Evolutionary conservation across 75 land plant genomes (phyloP), one percentile per base, ranked within the genome.

Genomic region (Pseudotsuga menziesii): DNA sequence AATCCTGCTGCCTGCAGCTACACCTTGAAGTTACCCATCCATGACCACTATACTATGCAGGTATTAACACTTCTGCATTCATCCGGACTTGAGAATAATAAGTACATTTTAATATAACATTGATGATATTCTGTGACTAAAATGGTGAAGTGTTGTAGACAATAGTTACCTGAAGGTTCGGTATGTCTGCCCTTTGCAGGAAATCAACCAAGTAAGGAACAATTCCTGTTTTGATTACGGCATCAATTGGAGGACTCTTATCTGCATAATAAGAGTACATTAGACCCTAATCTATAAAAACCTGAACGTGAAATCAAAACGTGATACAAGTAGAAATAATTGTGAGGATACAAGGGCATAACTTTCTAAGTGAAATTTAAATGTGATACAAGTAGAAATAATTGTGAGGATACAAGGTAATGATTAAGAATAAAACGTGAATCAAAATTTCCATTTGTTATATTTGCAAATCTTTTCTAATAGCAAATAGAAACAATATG

Each of bases 181-280:
- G 88, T 17, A 80, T 72, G 58, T 85, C 88, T 63, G 27, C 58
- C 55, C 82, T 76, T 27, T 44, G 73, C 11, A 85, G 79, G 55
- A 85, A 85, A 39, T 85, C 75, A 16, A 85, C 88, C 58, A 85
- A 80, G 13, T 77, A 75, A 58, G 88, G 86, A 48, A 85, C 86
- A 22, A 84, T 79, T 56, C 88, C 88, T 2, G 78, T 78, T 57
- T 63, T 61, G 20, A 85, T 84, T 20, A 85, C 86, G 71, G 82
- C 86, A 66, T 84, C 86, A 69, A 85, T 85, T 22, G 82, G 86
- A 64, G 88, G 88, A 63, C 63, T 73, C 56, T 77, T 69, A 58
- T 80, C 88, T 85, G 78, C 81, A 75, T 16, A 78, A 20, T 6
- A 4, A 69, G 25, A 20, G 39, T 41, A 41, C 72, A 29, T 69